A percentile compares a stretch with the other conserved stretches of the same genome.
Evolutionary conservation across 441 rosid genomes (phyloP).

Genomic region (Arabidopsis lyrata): DNA sequence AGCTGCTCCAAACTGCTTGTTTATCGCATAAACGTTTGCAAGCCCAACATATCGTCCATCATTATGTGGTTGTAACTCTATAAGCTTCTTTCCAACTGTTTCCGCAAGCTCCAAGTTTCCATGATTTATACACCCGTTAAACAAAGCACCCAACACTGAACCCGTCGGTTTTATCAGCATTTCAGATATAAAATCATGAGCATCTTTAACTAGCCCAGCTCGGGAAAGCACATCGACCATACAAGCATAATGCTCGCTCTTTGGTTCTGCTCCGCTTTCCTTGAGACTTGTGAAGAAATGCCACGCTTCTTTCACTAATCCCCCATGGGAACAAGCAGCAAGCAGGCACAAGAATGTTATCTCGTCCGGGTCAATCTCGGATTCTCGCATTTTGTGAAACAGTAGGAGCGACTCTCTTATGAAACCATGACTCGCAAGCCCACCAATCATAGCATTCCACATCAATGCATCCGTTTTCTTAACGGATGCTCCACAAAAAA

Average conservation of each 20-base stretch:
- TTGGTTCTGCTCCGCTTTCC: constrained; percentile 53
- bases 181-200: constrained; percentile 54
- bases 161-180: constrained; percentile 67
- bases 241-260: constrained; percentile 85
- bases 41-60: constrained; percentile 75
- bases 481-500: constrained; percentile 52
- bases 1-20: constrained; percentile 67
- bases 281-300: constrained; percentile 55
- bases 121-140: constrained; percentile 74
- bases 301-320: constrained; percentile 75
- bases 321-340: constrained; percentile 81
- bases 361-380: constrained; percentile 68
- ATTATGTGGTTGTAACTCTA: constrained; percentile 70
- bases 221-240: constrained; percentile 81
- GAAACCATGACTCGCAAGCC: constrained; percentile 78
- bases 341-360: constrained; percentile 75
- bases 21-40: constrained; percentile 66
- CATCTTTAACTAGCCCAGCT: constrained; percentile 68
- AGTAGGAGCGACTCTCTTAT: constrained; percentile 63
- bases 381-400: constrained; percentile 60
- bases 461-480: constrained; percentile 60
- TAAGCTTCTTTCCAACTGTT: constrained; percentile 67
- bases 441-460: constrained; percentile 92
- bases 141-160: constrained; percentile 76
- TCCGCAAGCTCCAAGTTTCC: constrained; percentile 70